Conservation (phyloP, 257 asterid species). For the Striga asiatica region DNA sequence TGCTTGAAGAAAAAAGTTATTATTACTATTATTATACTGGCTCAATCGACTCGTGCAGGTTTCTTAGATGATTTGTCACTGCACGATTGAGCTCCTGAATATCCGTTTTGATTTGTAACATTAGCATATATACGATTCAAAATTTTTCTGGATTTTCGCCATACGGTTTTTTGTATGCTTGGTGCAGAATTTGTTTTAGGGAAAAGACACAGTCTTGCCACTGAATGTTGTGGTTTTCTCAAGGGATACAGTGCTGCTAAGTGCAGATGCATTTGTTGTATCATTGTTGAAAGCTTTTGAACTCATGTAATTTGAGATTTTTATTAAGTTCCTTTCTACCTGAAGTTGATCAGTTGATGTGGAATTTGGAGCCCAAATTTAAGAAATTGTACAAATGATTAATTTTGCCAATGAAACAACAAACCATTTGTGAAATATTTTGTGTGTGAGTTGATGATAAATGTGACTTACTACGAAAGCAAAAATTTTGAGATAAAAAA, state of each 20-base stretch:
- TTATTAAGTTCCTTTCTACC: background rate
- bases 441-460: no score
- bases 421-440: no score
- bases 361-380: no score
- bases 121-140: constrained; percentile 1
- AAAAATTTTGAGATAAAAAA: no score
- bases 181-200: background rate
- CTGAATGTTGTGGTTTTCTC: background rate
- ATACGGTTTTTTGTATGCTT: constrained; percentile 16
- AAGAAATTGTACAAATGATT: no score
- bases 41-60: constrained; percentile 7
- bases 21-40: no score
- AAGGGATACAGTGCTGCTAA: background rate
- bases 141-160: constrained; percentile 3
- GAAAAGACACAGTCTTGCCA: background rate
- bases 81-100: constrained; percentile 14
- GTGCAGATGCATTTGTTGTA: background rate
- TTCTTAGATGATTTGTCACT: background rate
- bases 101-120: constrained; percentile 19
- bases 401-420: no score
- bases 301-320: background rate
- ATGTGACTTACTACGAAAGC: constrained; percentile 14
- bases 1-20: background rate
- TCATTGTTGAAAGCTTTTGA: background rate
- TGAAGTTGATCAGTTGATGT: no score